A percentile compares a stretch with the other conserved stretches of the same genome.
These are phyloP conservation scores for Arachnopeziza araneosa DNA, from an alignment of 2,329 filamentous ascomycete genomes.

Conservation along the genomic window DNA sequence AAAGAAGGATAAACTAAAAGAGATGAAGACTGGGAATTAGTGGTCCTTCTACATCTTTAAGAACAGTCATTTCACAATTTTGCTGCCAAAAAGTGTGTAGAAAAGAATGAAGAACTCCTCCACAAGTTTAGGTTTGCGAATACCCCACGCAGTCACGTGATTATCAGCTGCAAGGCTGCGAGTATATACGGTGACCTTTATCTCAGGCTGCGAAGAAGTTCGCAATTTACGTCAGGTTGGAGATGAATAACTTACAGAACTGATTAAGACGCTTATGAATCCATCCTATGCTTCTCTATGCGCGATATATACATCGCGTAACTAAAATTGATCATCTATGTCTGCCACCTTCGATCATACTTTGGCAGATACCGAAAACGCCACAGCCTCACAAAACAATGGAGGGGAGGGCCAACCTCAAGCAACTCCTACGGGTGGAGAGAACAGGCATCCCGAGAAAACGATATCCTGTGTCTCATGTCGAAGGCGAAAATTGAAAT, in stretches of 20 bases:
- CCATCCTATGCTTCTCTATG: not conserved
- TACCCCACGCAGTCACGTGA: too few species aligned
- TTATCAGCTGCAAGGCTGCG: not conserved
- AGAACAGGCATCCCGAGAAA: constrained; percentile 33
- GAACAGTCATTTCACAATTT: too few species aligned
- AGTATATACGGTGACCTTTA: not conserved
- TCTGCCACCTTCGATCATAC: not conserved
- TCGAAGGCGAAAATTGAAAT: constrained; percentile 78
- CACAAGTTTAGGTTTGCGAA: too few species aligned
- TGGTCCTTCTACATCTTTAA: not conserved
- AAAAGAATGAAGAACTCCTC: too few species aligned
- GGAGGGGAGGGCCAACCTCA: not conserved
- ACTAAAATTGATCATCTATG: not conserved
- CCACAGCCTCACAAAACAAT: not conserved
- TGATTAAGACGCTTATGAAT: not conserved
- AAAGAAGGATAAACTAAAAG: not conserved
- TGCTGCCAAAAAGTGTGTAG: too few species aligned
- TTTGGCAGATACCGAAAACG: not conserved
- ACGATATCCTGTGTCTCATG: constrained; percentile 80
- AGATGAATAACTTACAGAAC: not conserved
- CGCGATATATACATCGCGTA: not conserved
- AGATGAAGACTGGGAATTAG: not conserved
- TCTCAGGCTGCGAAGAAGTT: not conserved
- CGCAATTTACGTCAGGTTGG: not conserved
- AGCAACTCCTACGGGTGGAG: not conserved